phyloP scores from a whole-genome alignment of 2,329 filamentous ascomycete species.

The Ophiostoma triangulosporum region DNA sequence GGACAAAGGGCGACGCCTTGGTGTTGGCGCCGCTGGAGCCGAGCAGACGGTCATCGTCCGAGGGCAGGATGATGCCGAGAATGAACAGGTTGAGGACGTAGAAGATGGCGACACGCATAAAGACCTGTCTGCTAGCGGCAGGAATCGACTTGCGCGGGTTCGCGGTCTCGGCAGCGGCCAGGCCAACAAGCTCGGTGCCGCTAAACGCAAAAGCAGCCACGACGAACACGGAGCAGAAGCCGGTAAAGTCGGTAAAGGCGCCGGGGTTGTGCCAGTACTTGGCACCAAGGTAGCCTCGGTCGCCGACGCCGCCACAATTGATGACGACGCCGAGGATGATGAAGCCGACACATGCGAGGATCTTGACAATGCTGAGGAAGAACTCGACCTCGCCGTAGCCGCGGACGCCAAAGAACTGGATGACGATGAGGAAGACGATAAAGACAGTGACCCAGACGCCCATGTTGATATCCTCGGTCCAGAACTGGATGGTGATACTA shows the following conservation, averaged over 20 bases:
- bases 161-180: constrained; percentile 49
- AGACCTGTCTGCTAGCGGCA: constrained; percentile 40
- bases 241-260: constrained; percentile 34
- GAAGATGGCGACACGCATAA: constrained; percentile 21
- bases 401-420: constrained; percentile 21
- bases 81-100: constrained; percentile 20
- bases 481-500: constrained; percentile 35
- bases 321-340: constrained; percentile 50
- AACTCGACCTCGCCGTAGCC: constrained; percentile 35
- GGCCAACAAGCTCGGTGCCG: constrained; percentile 45
- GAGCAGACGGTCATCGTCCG: constrained; percentile 19
- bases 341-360: constrained; percentile 45
- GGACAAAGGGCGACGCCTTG: constrained; percentile 48
- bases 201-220: constrained; percentile 46
- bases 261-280: constrained; percentile 46
- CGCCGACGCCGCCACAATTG: constrained; percentile 41
- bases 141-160: constrained; percentile 52
- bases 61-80: constrained; percentile 20
- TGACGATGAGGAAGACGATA: constrained; percentile 20
- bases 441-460: constrained; percentile 26
- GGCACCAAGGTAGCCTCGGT: constrained; percentile 45
- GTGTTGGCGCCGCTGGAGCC: constrained; percentile 16
- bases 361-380: constrained; percentile 43
- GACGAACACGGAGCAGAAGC: constrained; percentile 20
- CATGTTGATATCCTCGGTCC: constrained; percentile 25